Evolutionary conservation across 371 early-diverging fungal species (phyloP).

Genomic region (Mortierella sp.): DNA sequence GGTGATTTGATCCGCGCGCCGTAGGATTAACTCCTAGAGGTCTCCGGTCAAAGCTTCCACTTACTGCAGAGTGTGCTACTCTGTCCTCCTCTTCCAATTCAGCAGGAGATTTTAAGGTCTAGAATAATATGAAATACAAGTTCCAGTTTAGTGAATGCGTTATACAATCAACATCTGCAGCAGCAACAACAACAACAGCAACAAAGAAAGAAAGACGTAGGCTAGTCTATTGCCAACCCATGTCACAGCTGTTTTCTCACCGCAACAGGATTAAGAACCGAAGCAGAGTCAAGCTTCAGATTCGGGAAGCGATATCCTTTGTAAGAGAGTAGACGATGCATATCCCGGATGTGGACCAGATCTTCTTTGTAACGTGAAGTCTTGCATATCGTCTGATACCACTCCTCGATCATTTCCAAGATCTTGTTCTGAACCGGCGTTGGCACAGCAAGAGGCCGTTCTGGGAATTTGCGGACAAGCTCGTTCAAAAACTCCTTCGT

Average conservation of each 20-base stretch:
- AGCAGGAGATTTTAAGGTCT: slow-evolving; percentile 83
- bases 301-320: slow-evolving; percentile 94
- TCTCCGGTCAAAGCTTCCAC: slow-evolving; percentile 14
- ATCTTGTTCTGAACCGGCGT: slow-evolving; percentile 83
- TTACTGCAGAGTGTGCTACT: slow-evolving; percentile 86
- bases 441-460: slow-evolving; percentile 68
- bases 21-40: slow-evolving; percentile 17
- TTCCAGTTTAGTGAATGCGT: background rate
- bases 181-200: too few species aligned
- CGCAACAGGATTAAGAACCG: slow-evolving; percentile 69
- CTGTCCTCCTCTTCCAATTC: slow-evolving; percentile 95
- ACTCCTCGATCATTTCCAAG: slow-evolving; percentile 91
- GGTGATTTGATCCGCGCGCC: too few species aligned
- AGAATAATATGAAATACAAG: background rate
- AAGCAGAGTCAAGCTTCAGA: slow-evolving; percentile 68
- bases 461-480: slow-evolving; percentile 91
- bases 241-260: slow-evolving; percentile 47
- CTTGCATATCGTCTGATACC: slow-evolving; percentile 87
- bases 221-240: background rate
- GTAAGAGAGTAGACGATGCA: slow-evolving; percentile 86
- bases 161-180: background rate
- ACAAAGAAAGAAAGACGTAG: background rate
- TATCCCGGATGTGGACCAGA: slow-evolving; percentile 89
- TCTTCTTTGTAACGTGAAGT: slow-evolving; percentile 89
- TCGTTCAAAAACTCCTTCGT: slow-evolving; percentile 96